Percentiles rank a stretch among this genome's conserved stretches.
Conservation (phyloP, 306 rosid species). For the Rosa rugosa region DNA sequence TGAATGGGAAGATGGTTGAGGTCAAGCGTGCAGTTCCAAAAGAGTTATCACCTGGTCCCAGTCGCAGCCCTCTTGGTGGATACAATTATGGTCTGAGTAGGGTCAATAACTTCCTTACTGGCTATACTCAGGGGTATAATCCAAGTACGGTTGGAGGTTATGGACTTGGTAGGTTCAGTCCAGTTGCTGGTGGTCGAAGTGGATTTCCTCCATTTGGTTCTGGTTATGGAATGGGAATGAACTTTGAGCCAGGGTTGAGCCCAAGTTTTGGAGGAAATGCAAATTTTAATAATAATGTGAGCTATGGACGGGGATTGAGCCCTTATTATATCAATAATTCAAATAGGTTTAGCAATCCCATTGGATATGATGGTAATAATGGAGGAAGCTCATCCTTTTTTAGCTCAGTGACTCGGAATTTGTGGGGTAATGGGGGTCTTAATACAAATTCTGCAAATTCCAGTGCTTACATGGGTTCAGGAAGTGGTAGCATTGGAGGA, state of each 20-base stretch:
- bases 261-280: conserved; percentile 81
- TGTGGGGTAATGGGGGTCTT: conserved; percentile 89
- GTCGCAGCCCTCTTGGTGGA: conserved; percentile 80
- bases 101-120: conserved; percentile 80
- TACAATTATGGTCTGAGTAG: conserved; percentile 71
- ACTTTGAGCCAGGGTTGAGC: conserved; percentile 73
- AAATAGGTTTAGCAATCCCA: conserved; percentile 61
- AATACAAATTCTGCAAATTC: conserved; percentile 64
- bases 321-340: conserved; percentile 73
- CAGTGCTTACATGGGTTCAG: conserved; percentile 63
- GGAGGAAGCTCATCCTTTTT: conserved; percentile 74
- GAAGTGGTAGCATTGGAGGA: conserved; percentile 52
- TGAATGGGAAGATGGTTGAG: conserved; percentile 98
- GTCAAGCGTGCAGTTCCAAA: conserved; percentile 99
- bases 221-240: conserved; percentile 84
- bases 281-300: conserved; percentile 61
- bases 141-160: conserved; percentile 74
- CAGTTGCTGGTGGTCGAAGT: conserved; percentile 75
- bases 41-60: conserved; percentile 90
- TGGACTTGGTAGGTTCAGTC: conserved; percentile 91
- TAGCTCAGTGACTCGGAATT: conserved; percentile 67
- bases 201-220: conserved; percentile 79
- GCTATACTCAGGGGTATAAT: conserved; percentile 80
- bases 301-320: conserved; percentile 77
- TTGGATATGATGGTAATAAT: conserved; percentile 65